These are phyloP conservation scores for Esteya vermicola DNA, from an alignment of 2,329 filamentous ascomycete species.

Conservation along the genomic window DNA sequence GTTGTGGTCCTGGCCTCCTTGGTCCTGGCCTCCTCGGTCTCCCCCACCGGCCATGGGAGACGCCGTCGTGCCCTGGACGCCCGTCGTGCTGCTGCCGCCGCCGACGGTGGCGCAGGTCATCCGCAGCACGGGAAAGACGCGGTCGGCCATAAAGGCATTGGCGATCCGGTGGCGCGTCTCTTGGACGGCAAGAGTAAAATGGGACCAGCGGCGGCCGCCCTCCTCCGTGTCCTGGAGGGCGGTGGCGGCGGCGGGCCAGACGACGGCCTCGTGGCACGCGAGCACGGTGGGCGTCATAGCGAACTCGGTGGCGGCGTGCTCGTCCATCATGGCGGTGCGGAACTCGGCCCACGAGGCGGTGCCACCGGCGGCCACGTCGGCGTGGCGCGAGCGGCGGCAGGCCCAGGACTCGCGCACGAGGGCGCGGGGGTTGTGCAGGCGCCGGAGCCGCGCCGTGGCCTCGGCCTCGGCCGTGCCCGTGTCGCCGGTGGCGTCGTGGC, in stretches of 20 bases:
- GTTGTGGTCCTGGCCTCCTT: no score
- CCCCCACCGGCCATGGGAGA: no score
- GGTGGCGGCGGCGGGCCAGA: conserved; percentile 29
- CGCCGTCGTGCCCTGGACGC: no score
- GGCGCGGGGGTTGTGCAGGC: no score
- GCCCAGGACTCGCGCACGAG: conserved; percentile 43
- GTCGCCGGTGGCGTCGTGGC: no score
- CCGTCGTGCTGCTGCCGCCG: no score
- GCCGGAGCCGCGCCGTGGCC: no score
- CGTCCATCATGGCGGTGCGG: conserved; percentile 38
- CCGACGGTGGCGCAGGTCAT: conserved; percentile 33
- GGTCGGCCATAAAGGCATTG: conserved; percentile 42
- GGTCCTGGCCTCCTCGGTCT: no score
- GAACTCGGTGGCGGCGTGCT: conserved; percentile 41
- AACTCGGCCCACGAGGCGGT: conserved; percentile 54
- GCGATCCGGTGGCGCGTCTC: conserved; percentile 53
- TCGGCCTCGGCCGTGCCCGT: no score
- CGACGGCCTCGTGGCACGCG: conserved; percentile 26
- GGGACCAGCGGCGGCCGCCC: conserved; percentile 17
- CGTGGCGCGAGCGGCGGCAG: conserved; percentile 47
- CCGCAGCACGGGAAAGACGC: conserved; percentile 54
- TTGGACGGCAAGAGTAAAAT: conserved; percentile 35
- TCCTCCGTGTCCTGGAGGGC: conserved; percentile 22
- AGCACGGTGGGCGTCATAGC: conserved; percentile 44
- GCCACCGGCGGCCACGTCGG: conserved; percentile 30